phyloP scores from a whole-genome alignment of 371 early-diverging fungal species.

The Syncephalastrum sp. region DNA sequence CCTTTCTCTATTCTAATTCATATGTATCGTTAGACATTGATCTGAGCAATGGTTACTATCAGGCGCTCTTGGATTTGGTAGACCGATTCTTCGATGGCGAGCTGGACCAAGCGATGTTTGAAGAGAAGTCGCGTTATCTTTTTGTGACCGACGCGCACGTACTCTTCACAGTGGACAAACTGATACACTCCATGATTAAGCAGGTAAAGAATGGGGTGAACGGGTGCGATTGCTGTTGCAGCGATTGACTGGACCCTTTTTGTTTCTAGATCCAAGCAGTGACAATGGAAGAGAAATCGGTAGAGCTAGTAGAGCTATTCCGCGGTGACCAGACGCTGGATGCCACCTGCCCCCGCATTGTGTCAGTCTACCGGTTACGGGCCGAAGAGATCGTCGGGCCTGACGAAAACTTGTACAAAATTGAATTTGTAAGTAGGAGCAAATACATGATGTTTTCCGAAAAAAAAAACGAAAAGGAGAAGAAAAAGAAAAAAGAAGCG shows the following conservation, averaged over 20 bases:
- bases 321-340: constrained; percentile 27
- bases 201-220: constrained; percentile 51
- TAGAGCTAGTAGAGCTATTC: constrained; percentile 35
- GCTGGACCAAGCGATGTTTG: constrained; percentile 84
- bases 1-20: neutral
- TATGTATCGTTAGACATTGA: constrained; percentile 40
- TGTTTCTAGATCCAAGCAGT: constrained; percentile 38
- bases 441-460: too few species aligned
- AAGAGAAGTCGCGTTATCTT: constrained; percentile 86
- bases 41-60: constrained; percentile 66
- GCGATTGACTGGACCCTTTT: too few species aligned
- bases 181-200: constrained; percentile 76
- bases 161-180: constrained; percentile 86
- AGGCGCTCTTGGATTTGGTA: constrained; percentile 72
- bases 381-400: constrained; percentile 77
- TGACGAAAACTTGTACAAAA: constrained; percentile 82
- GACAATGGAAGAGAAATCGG: constrained; percentile 44
- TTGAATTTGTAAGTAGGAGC: constrained; percentile 72
- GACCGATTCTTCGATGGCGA: constrained; percentile 79
- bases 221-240: too few species aligned
- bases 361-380: constrained; percentile 75
- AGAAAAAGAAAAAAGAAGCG: too few species aligned
- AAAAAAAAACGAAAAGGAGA: too few species aligned
- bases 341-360: constrained; percentile 15
- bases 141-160: constrained; percentile 87